These are phyloP conservation scores for Botrytis medusae DNA, from an alignment of 2,329 filamentous ascomycete genomes.

Conservation along the genomic window DNA sequence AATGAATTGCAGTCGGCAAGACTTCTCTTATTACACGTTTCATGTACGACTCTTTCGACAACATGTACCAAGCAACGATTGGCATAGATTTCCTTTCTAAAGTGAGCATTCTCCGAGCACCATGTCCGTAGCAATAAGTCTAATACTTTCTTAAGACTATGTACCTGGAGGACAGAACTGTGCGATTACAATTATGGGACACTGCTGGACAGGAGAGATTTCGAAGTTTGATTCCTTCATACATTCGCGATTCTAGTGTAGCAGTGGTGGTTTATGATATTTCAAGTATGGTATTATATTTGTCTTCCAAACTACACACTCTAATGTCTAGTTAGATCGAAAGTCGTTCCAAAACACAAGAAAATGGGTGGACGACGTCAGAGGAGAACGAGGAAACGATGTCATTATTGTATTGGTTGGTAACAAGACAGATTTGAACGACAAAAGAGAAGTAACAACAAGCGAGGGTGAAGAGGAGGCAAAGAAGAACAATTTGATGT, in stretches of 20 bases:
- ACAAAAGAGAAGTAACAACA: constrained; percentile 96
- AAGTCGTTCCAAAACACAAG: constrained; percentile 98
- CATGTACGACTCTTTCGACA: constrained; percentile 99
- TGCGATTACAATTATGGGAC: constrained; percentile 97
- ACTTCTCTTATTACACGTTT: constrained; percentile 98
- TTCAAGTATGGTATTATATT: constrained; percentile 62
- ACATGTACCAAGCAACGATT: constrained; percentile 99
- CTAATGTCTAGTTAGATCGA: constrained; percentile 56
- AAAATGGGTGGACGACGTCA: constrained; percentile 99
- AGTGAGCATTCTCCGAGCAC: constrained; percentile 51
- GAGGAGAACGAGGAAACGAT: constrained; percentile 94
- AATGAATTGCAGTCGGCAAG: constrained; percentile 75
- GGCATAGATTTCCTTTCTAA: constrained; percentile 99
- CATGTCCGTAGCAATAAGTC: constrained; percentile 20
- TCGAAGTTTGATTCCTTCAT: constrained; percentile 93
- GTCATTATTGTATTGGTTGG: constrained; percentile 98
- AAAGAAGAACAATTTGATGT: constrained; percentile 97
- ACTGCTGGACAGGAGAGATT: constrained; percentile 97
- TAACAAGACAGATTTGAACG: constrained; percentile 98
- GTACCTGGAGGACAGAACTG: constrained; percentile 98
- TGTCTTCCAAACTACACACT: background rate
- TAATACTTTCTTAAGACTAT: constrained; percentile 66
- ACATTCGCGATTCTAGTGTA: constrained; percentile 96
- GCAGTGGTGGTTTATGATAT: constrained; percentile 99
- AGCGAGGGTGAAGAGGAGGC: constrained; percentile 97